Evolutionary conservation across 345 rosid genomes (phyloP), one percentile per base, ranked within the genome.

Genomic region (Raphanus sativus): DNA sequence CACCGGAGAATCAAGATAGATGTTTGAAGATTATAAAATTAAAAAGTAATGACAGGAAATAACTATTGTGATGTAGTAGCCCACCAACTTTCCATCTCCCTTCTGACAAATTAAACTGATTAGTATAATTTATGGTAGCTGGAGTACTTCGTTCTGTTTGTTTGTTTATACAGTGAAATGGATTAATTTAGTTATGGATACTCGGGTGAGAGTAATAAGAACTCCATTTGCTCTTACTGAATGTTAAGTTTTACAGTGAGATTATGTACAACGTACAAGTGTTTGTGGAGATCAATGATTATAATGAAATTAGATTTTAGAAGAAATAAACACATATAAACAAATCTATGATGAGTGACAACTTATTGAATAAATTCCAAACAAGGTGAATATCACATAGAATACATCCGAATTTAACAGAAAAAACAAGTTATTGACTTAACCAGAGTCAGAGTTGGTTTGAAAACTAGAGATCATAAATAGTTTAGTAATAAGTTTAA

Each of bases 51-150:
- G 69, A 28, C 69, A 25, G 36, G 64, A 61, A 70, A 67, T 77
- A 73, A n/a, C n/a, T n/a, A 61, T 67, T 74, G 50, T 34, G 55
- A 61, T 60, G 74, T 61, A 73, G 77, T 78, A 78, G 77, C 69
- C 73, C 73, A 72, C 77, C 77, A 66, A 73, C 64, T 78, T 60
- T 55, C 32, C 64, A 72, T 78, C 40, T 59, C 68, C 16, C 34
- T 63, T 63, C 71, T 77, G 77, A 78, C 77, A 66, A 71, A 65
- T 40, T 65, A 36, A 13, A 59, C 33, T 60, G 30, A 72, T 71
- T 66, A 45, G 38, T 40, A 40, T 64, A 77, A 77, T n/a, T 70
- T 29, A 29, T 77, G 76, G 65, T 76, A 77, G 63, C 4, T 66
- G 76, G 71, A 71, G 52, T 62, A 42, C 62, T 25, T 70, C 59